phyloP scores from a whole-genome alignment of 106 monocot species.

The Agapanthus africanus region DNA sequence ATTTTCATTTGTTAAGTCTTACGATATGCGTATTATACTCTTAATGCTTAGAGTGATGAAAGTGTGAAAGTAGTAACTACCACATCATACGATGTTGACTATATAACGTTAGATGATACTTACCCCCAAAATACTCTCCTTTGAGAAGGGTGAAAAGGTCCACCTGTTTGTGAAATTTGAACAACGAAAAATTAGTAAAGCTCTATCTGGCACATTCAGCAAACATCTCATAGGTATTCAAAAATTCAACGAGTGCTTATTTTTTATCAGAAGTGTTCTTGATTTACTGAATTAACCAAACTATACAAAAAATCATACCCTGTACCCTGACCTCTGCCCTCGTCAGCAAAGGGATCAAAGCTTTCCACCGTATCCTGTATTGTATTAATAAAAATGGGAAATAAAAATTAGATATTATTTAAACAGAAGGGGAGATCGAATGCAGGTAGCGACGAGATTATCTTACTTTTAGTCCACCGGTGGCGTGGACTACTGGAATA shows the following conservation, averaged over 20 bases:
- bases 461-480: conserved; percentile 83
- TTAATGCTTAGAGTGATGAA: background rate
- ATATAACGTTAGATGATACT: conserved; percentile 10
- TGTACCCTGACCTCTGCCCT: conserved; percentile 60
- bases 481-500: conserved; percentile 73
- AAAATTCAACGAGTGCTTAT: background rate
- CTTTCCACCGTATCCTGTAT: conserved; percentile 74
- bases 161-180: conserved; percentile 41
- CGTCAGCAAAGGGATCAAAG: conserved; percentile 63
- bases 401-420: background rate
- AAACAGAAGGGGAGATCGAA: background rate
- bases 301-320: conserved; percentile 38
- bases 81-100: background rate
- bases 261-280: background rate
- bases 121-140: conserved; percentile 66
- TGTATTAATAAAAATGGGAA: conserved; percentile 7
- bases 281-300: background rate
- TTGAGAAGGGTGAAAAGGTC: conserved; percentile 75
- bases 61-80: background rate
- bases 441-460: background rate
- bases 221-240: background rate
- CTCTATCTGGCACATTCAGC: background rate
- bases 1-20: background rate
- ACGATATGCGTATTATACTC: background rate
- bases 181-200: background rate